A percentile compares a stretch with the other conserved stretches of the same genome.
Conservation (phyloP, 768 basidiomycete species). For the Pilatotrama ljubarskyi region DNA sequence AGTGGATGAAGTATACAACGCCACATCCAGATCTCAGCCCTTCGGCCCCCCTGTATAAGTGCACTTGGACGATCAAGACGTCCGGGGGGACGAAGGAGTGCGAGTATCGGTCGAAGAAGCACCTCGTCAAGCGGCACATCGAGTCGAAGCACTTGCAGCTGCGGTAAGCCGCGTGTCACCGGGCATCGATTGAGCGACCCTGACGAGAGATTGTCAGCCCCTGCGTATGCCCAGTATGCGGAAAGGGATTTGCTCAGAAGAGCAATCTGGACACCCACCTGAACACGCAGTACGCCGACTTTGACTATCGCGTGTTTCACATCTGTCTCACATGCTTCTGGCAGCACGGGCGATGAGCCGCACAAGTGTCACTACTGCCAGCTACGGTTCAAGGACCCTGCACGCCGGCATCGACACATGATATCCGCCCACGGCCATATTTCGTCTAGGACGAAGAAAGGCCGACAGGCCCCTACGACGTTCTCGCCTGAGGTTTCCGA, state of each 20-base stretch:
- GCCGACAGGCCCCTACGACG: conserved; percentile 31
- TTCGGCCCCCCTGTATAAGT: background rate
- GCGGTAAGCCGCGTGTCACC: conserved; percentile 44
- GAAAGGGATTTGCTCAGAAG: conserved; percentile 57
- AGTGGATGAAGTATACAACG: background rate
- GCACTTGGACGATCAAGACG: conserved; percentile 3
- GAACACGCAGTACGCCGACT: conserved; percentile 47
- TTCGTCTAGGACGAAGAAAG: conserved; percentile 49
- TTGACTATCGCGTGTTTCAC: conserved; percentile 26
- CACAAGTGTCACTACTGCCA: conserved; percentile 56
- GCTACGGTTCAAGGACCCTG: conserved; percentile 62
- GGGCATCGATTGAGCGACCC: background rate
- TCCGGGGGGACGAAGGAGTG: conserved; percentile 29
- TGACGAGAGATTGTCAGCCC: conserved; percentile 38
- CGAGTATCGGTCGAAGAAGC: conserved; percentile 53
- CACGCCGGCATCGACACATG: conserved; percentile 62
- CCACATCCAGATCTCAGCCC: background rate
- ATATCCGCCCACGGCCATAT: conserved; percentile 51
- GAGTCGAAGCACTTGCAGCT: conserved; percentile 61
- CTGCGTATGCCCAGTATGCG: conserved; percentile 52
- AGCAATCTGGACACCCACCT: conserved; percentile 59
- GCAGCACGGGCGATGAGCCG: conserved; percentile 57
- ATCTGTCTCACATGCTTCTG: conserved; percentile 7
- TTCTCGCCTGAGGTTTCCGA: conserved; percentile 24
- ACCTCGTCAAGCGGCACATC: conserved; percentile 69